Evolutionary conservation across 2,329 filamentous ascomycete species (phyloP).

Genomic region (Alternaria brassicicola): DNA sequence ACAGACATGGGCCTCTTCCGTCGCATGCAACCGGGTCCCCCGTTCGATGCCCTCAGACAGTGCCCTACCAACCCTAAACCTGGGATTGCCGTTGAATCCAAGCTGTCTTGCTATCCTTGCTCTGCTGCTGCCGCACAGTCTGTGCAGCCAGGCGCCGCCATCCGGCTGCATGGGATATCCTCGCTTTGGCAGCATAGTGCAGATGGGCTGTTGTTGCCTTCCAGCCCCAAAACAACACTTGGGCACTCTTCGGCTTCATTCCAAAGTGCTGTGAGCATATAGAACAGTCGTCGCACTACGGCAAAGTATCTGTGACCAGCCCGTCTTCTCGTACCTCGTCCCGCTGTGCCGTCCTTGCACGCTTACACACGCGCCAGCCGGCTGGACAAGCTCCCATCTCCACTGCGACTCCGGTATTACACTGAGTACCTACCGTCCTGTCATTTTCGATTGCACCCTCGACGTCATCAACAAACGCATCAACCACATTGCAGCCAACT

Average conservation of each 20-base stretch:
- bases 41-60: constrained; percentile 31
- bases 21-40: constrained; percentile 36
- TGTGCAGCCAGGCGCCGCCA: constrained; percentile 31
- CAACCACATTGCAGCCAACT: constrained; percentile 2
- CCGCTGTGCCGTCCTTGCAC: constrained; percentile 17
- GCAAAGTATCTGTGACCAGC: constrained; percentile 24
- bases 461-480: constrained; percentile 18
- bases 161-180: constrained; percentile 37
- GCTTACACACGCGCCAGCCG: constrained; percentile 30
- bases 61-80: constrained; percentile 38
- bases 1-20: constrained; percentile 31
- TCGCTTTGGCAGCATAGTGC: constrained; percentile 40
- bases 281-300: constrained; percentile 24
- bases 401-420: constrained; percentile 26
- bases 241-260: constrained; percentile 21
- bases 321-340: constrained; percentile 21
- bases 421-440: constrained; percentile 33
- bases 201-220: constrained; percentile 34
- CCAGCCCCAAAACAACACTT: constrained; percentile 31
- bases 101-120: constrained; percentile 33
- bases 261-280: constrained; percentile 29
- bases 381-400: constrained; percentile 27
- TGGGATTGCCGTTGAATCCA: constrained; percentile 43
- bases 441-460: constrained; percentile 30
- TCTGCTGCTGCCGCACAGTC: constrained; percentile 37